These are phyloP conservation scores for Ruellia speciosa DNA, from an alignment of 305 asterid genomes.

Conservation along the genomic window DNA sequence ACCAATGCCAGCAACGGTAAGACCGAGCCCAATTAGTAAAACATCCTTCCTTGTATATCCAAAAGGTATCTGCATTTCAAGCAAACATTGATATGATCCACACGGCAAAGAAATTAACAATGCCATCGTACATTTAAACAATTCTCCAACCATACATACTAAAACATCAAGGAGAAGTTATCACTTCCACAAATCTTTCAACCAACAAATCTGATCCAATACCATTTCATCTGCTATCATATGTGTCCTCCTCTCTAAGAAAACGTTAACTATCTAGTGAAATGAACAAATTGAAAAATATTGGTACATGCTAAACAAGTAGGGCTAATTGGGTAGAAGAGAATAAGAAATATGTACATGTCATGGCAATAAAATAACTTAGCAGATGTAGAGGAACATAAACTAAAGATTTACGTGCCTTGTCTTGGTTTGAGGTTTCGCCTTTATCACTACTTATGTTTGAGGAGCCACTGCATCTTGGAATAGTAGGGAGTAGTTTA, in stretches of 20 bases:
- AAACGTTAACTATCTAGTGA: background rate
- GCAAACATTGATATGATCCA: slow-evolving; percentile 13
- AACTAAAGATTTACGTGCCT: slow-evolving; percentile 30
- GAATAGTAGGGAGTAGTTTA: slow-evolving; percentile 29
- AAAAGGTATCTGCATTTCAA: slow-evolving; percentile 57
- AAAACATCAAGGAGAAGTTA: background rate
- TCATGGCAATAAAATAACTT: background rate
- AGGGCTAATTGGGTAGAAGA: no score
- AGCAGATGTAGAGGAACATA: background rate
- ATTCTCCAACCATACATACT: slow-evolving; percentile 1
- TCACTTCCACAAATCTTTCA: background rate
- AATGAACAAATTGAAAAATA: background rate
- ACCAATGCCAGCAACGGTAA: slow-evolving; percentile 53
- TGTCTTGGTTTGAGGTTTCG: slow-evolving; percentile 37
- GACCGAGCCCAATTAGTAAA: slow-evolving; percentile 68
- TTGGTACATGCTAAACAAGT: slow-evolving; percentile 3
- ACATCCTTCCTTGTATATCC: slow-evolving; percentile 95
- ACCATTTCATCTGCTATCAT: slow-evolving; percentile 5
- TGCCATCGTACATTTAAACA: slow-evolving; percentile 8
- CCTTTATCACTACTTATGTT: slow-evolving; percentile 35
- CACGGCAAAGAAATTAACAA: slow-evolving; percentile 3
- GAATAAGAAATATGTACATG: no score
- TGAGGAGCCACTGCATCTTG: slow-evolving; percentile 46
- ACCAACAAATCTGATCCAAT: background rate
- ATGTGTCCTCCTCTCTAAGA: no score